Percentiles rank a stretch among this genome's conserved stretches.
Evolutionary conservation across 345 rosid species (phyloP).

Genomic region (thale cress (Arabidopsis thaliana)): TAIR10.1 NC_003076.8:25103501-25104000

Average conservation of each 20-base stretch:
- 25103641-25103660: conserved; percentile 5
- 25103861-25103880: not conserved
- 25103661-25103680: not conserved
- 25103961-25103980: not conserved
- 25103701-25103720: not conserved
- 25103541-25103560: not conserved
- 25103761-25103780: conserved; percentile 38
- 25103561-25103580: not conserved
- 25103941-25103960: too few relatives aligned
- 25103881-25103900: conserved; percentile 8
- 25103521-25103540: not conserved
- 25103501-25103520: not conserved
- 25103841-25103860: not conserved
- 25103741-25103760: conserved; percentile 31
- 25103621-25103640: not conserved
- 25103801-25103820: conserved; percentile 28
- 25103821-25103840: conserved; percentile 14
- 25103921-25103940: too few relatives aligned
- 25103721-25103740: not conserved
- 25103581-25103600: not conserved
- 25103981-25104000: not conserved
- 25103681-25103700: not conserved
- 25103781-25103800: conserved; percentile 18
- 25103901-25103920: not conserved
- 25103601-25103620: not conserved